phyloP scores from a whole-genome alignment of 129 eudicot species.

The Mikania micrantha region DNA sequence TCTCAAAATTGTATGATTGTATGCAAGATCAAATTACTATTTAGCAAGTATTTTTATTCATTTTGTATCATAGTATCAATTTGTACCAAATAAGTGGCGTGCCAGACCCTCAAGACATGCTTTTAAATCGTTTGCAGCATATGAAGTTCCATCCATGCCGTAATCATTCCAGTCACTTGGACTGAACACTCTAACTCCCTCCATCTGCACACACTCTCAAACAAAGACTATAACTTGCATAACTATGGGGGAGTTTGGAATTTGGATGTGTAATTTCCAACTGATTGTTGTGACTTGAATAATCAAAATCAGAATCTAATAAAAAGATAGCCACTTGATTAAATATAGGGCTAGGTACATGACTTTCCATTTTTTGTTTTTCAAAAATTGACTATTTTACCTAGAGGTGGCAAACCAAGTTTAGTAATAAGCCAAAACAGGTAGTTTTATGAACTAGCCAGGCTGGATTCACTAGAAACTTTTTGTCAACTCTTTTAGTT shows the following conservation, averaged over 20 bases:
- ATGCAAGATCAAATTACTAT: not conserved
- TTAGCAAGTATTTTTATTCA: not conserved
- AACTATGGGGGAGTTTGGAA: not conserved
- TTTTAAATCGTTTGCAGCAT: conserved; percentile 81
- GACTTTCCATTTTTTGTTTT: not conserved
- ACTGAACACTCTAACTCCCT: conserved; percentile 81
- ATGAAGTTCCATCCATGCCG: conserved; percentile 62
- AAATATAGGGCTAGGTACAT: not conserved
- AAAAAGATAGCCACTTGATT: not conserved
- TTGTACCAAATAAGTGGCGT: conserved; percentile 71
- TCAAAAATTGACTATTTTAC: not conserved
- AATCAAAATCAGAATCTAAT: not conserved
- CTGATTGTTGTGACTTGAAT: not conserved
- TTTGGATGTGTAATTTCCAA: not conserved
- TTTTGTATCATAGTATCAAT: not conserved
- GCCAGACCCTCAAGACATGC: conserved; percentile 94
- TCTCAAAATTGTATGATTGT: not conserved
- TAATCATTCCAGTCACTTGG: conserved; percentile 81
- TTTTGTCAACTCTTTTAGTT: not conserved
- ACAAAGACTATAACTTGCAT: not conserved
- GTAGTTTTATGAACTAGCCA: not conserved
- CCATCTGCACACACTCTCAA: conserved; percentile 57
- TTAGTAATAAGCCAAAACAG: not conserved
- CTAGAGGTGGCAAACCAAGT: not conserved
- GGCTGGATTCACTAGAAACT: not conserved